Percentiles rank a stretch among this genome's conserved stretches.
These are phyloP conservation scores for Citeromyces hawaiiensis DNA, from an alignment of 1,139 yeast species.

Conservation along the genomic window DNA sequence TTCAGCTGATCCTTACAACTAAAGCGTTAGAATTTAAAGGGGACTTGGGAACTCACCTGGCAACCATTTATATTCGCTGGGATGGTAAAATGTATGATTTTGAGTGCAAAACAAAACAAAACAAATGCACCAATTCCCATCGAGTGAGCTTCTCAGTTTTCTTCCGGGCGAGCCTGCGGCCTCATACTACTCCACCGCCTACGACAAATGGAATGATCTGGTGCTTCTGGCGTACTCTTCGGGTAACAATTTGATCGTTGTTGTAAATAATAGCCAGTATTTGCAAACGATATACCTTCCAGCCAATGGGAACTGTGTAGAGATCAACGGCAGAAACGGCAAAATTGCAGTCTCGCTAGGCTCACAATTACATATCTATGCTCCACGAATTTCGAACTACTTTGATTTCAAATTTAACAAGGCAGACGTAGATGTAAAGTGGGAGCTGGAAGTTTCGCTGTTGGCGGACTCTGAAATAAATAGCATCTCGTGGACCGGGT, in stretches of 20 bases:
- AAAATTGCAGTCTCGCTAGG: conserved; percentile 33
- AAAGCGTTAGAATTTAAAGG: conserved; percentile 2
- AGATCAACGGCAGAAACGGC: conserved; percentile 48
- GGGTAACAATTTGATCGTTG: conserved; percentile 71
- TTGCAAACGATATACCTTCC: conserved; percentile 71
- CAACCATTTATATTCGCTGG: conserved; percentile 9
- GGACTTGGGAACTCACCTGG: conserved; percentile 9
- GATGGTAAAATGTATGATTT: no score
- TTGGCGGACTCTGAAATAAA: conserved; percentile 24
- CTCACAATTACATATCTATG: conserved; percentile 21
- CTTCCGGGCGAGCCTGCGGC: conserved; percentile 79
- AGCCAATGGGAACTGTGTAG: conserved; percentile 53
- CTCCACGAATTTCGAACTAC: conserved; percentile 25
- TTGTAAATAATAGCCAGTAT: conserved; percentile 33
- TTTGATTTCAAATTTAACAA: conserved; percentile 16
- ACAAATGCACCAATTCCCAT: no score
- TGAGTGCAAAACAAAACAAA: no score
- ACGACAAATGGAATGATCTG: conserved; percentile 55
- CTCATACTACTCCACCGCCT: conserved; percentile 40
- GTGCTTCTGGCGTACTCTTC: conserved; percentile 69
- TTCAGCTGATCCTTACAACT: conserved; percentile 91
- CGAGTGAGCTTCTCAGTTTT: conserved; percentile 26
- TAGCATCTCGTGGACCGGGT: conserved; percentile 55
- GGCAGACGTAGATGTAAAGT: conserved; percentile 17
- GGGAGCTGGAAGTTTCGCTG: conserved; percentile 29